phyloP scores from a whole-genome alignment of 208 protist genomes.

The Trypanosoma vivax region DNA sequence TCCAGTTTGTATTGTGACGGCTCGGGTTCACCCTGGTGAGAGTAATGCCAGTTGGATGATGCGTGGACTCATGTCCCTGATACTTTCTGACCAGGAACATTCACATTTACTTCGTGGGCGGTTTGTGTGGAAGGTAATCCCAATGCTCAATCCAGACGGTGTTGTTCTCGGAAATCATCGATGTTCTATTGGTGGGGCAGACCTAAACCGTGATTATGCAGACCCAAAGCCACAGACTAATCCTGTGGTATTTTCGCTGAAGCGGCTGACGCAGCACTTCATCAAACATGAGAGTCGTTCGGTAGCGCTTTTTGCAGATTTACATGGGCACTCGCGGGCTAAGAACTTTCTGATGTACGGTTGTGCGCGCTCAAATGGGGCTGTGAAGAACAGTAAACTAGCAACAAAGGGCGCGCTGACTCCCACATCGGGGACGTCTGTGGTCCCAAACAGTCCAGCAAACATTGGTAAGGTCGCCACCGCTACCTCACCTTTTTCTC shows the following conservation, averaged over 20 bases:
- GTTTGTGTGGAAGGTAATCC: conserved; percentile 94
- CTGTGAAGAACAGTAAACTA: not conserved
- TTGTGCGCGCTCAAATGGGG: conserved; percentile 42
- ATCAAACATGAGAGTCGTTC: conserved; percentile 51
- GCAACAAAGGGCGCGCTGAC: not conserved
- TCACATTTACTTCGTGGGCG: conserved; percentile 33
- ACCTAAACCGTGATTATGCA: conserved; percentile 95
- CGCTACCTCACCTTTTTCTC: not conserved
- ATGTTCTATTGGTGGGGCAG: conserved; percentile 89
- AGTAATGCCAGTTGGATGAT: conserved; percentile 94
- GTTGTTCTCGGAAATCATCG: conserved; percentile 97
- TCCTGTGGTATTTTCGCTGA: conserved; percentile 80
- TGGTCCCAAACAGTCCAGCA: not conserved
- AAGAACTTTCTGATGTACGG: conserved; percentile 95
- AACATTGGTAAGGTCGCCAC: conserved; percentile 1
- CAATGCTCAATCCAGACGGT: conserved; percentile 98
- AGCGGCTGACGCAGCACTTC: conserved; percentile 71
- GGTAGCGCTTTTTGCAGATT: conserved; percentile 87
- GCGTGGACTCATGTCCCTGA: conserved; percentile 91
- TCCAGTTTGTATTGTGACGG: conserved; percentile 84
- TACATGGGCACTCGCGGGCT: conserved; percentile 93
- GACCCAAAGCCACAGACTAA: conserved; percentile 54
- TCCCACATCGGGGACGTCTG: not conserved
- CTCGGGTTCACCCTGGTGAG: conserved; percentile 97
- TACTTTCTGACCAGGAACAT: conserved; percentile 27